Evolutionary conservation across 1,284 basidiomycete genomes (phyloP).

Genomic region (Microbotryum saponariae): DNA sequence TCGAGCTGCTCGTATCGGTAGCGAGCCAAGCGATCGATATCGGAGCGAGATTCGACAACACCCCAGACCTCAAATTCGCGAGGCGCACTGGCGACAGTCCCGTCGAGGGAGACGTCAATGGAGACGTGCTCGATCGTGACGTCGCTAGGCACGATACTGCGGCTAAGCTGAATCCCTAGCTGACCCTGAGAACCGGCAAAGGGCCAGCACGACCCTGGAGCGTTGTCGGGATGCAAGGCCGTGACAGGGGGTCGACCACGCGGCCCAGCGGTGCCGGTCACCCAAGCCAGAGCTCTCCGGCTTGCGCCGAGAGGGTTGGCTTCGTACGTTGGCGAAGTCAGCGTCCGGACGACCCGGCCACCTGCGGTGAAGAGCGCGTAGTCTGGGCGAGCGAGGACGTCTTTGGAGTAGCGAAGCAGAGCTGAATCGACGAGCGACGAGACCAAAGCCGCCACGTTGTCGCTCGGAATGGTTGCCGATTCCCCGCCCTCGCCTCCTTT

Average conservation of each 20-base stretch:
- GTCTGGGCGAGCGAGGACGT: slow-evolving; percentile 70
- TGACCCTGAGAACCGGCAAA: slow-evolving; percentile 70
- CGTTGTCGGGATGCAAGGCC: slow-evolving; percentile 71
- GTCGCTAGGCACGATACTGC: slow-evolving; percentile 60
- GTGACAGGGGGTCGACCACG: slow-evolving; percentile 72
- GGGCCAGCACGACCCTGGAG: slow-evolving; percentile 87
- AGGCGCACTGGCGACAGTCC: slow-evolving; percentile 69
- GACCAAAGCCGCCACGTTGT: slow-evolving; percentile 26
- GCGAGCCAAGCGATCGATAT: slow-evolving; percentile 52
- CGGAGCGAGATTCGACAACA: slow-evolving; percentile 65
- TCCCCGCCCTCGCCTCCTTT: not conserved
- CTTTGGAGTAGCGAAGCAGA: slow-evolving; percentile 60
- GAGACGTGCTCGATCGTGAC: slow-evolving; percentile 84
- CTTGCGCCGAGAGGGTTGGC: slow-evolving; percentile 46
- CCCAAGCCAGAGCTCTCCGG: slow-evolving; percentile 26
- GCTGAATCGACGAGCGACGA: slow-evolving; percentile 36
- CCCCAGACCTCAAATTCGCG: slow-evolving; percentile 82
- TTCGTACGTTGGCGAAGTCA: slow-evolving; percentile 70
- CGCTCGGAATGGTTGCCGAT: not conserved
- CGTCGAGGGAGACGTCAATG: slow-evolving; percentile 57
- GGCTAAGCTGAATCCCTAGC: slow-evolving; percentile 69
- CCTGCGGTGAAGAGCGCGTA: slow-evolving; percentile 79
- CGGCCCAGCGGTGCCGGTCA: slow-evolving; percentile 38
- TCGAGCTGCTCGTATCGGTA: slow-evolving; percentile 30
- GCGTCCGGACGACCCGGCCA: slow-evolving; percentile 65